Conservation (phyloP, 129 eudicot species). For the Flaveria linearis region DNA sequence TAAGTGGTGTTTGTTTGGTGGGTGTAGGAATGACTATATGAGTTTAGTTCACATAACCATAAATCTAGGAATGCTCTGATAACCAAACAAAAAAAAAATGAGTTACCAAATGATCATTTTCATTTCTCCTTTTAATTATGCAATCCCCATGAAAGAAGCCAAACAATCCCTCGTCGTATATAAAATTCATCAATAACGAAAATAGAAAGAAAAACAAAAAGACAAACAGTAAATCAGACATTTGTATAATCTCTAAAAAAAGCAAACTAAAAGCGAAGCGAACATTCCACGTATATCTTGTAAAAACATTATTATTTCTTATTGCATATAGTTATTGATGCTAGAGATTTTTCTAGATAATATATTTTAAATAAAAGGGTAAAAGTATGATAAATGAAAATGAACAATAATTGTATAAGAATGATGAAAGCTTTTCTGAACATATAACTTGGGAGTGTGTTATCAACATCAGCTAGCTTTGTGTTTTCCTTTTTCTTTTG, state of each 20-base stretch:
- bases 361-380: conserved; percentile 4
- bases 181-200: not conserved
- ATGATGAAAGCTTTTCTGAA: conserved; percentile 19
- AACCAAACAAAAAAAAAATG: no score
- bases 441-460: conserved; percentile 28
- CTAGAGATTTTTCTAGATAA: conserved; percentile 7
- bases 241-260: not conserved
- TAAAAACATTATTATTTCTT: not conserved
- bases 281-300: not conserved
- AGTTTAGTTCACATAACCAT: no score
- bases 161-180: not conserved
- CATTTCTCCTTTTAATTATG: no score
- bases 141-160: not conserved
- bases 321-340: not conserved
- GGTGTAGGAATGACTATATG: no score
- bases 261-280: not conserved
- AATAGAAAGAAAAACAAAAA: not conserved
- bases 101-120: no score
- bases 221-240: not conserved
- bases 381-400: not conserved
- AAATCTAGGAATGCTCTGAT: no score
- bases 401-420: conserved; percentile 18
- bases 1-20: no score
- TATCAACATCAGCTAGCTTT: conserved; percentile 32
- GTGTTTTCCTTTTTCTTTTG: conserved; percentile 22